These are phyloP conservation scores for Gynandropsis gynandra DNA, from an alignment of 345 rosid species.

Conservation along the genomic window DNA sequence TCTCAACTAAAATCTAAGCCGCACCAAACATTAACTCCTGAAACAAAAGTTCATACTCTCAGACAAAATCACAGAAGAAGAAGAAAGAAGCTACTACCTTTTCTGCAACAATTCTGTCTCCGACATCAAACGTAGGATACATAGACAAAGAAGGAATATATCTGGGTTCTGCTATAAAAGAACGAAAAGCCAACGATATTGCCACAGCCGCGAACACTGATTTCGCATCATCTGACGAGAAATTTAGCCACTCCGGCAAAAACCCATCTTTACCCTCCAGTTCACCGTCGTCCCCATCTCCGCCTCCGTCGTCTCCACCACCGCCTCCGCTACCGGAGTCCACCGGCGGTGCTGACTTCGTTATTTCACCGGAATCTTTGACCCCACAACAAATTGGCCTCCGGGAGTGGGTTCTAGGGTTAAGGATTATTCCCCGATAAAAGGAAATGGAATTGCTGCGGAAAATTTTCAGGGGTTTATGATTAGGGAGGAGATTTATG, in stretches of 20 bases:
- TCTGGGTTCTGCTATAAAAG: constrained; percentile 88
- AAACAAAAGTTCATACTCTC: background rate
- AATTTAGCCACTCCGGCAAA: constrained; percentile 71
- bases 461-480: constrained; percentile 8
- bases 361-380: constrained; percentile 48
- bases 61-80: background rate
- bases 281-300: constrained; percentile 44
- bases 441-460: constrained; percentile 6
- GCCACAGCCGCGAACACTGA: constrained; percentile 70
- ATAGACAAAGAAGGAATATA: constrained; percentile 94
- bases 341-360: constrained; percentile 30
- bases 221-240: constrained; percentile 70
- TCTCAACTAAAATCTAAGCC: no score
- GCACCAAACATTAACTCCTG: no score
- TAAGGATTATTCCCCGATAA: background rate
- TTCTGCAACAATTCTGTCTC: constrained; percentile 89
- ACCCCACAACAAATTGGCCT: constrained; percentile 31
- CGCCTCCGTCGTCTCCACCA: constrained; percentile 37
- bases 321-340: constrained; percentile 32
- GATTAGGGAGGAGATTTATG: background rate
- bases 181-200: constrained; percentile 71
- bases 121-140: constrained; percentile 98
- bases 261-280: constrained; percentile 39
- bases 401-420: constrained; percentile 14
- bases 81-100: constrained; percentile 41